A percentile compares a stretch with the other conserved stretches of the same genome.
Conservation (phyloP, 805 yeast genomes). For the Cyberlindnera sargentensis region DNA sequence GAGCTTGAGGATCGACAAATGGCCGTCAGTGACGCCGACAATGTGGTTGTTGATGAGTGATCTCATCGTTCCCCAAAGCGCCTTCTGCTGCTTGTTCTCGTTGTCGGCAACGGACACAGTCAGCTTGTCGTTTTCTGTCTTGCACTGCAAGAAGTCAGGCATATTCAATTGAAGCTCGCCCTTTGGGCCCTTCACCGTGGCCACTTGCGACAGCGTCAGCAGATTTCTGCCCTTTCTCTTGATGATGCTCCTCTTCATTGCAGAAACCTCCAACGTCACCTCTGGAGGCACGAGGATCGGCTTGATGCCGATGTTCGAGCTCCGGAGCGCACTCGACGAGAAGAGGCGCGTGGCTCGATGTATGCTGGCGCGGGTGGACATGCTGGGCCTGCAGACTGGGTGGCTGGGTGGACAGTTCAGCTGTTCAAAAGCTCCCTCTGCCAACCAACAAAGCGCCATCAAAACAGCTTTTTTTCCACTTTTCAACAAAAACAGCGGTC, state of each 20-base stretch:
- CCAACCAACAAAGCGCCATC: too few relatives aligned
- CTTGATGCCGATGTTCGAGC: slow-evolving; percentile 72
- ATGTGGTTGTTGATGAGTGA: slow-evolving; percentile 70
- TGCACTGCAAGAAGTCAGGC: slow-evolving; percentile 62
- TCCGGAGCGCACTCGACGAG: slow-evolving; percentile 23
- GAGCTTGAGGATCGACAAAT: slow-evolving; percentile 74
- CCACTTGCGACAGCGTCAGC: slow-evolving; percentile 48
- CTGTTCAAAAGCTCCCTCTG: too few relatives aligned
- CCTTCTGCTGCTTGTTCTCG: slow-evolving; percentile 56
- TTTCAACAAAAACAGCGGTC: too few relatives aligned
- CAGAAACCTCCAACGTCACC: slow-evolving; percentile 41
- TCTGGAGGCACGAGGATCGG: slow-evolving; percentile 67
- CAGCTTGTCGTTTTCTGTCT: slow-evolving; percentile 34
- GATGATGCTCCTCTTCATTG: slow-evolving; percentile 47
- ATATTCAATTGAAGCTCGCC: slow-evolving; percentile 59
- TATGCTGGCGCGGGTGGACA: too few relatives aligned
- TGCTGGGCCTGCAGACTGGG: too few relatives aligned
- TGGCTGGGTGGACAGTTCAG: too few relatives aligned
- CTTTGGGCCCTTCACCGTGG: slow-evolving; percentile 68
- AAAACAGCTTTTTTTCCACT: too few relatives aligned
- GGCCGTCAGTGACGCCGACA: slow-evolving; percentile 90
- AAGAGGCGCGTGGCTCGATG: slow-evolving; percentile 25
- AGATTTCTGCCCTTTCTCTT: slow-evolving; percentile 62
- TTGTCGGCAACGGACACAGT: slow-evolving; percentile 52
- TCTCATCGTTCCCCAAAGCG: slow-evolving; percentile 95